Base-by-base conservation (phyloP, 2,329 filamentous ascomycete species). In the Pestalotiopsis sp. region DNA sequence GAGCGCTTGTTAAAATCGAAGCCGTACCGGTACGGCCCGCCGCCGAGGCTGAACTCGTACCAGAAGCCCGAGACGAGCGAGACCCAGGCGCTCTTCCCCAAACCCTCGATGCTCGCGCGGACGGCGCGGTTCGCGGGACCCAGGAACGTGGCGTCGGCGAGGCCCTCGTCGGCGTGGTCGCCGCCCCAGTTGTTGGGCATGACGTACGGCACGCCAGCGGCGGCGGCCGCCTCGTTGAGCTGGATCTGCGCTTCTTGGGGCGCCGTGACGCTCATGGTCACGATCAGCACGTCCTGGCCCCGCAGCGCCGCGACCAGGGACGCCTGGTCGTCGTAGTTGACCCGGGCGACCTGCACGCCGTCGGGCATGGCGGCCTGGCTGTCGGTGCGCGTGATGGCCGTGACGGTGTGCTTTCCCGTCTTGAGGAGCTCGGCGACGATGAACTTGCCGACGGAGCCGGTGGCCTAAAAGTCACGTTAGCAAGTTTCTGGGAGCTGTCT, bases 221-320 rank as follows among this genome's bases (percentile, higher is more conserved):
- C 83, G 4, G 83, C 85, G 0, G 89, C 89, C 0, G 89, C 89
- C 6, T 80, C 77, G 69, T 90, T 78, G 25, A 91, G 79, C 70
- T 85, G 85, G 66, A 73, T 74, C 59, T 88, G 83, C 2, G 82
- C 81, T 7, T 84, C 84, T 0, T 69, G 76, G 0, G 85, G 80
- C 0, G 85, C 86, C 0, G 58, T 70, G 0, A 78, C 74, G 13
- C n/a, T 70, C 69, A 91, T 75, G 12, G 87, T 88, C 67, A 91
- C 89, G 71, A 90, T 80, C 3, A 91, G 79, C 39, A 83, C 84
- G n/a, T 91, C 83, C 69, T 90, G 86, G 69, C 81, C 87, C 41
- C 79, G 74, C 2, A 91, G 82, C 2, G 86, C 87, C 1, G 76
- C 74, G 1, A 86, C 80, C 6, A 91, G 74, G 0, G 83, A 80